Evolutionary conservation across 2,329 filamentous ascomycete species (phyloP).

Genomic region (Westerdykella sp.): DNA sequence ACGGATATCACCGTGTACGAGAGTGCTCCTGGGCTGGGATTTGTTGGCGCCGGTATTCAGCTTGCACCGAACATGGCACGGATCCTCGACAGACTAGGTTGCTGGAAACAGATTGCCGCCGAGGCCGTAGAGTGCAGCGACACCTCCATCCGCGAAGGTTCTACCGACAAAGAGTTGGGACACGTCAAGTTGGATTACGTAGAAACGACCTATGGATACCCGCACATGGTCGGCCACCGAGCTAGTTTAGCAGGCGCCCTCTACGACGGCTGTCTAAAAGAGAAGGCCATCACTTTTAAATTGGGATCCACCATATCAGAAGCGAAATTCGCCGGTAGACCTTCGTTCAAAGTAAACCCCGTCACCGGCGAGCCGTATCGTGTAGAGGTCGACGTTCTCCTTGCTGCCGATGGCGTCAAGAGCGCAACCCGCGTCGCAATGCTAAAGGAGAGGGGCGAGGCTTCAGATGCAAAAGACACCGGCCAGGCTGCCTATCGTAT

Average conservation of each 20-base stretch:
- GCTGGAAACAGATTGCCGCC: slow-evolving; percentile 63
- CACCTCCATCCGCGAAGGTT: slow-evolving; percentile 68
- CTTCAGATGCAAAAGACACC: slow-evolving; percentile 58
- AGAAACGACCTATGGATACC: slow-evolving; percentile 61
- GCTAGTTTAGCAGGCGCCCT: slow-evolving; percentile 63
- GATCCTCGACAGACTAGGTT: slow-evolving; percentile 65
- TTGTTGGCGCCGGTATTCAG: slow-evolving; percentile 80
- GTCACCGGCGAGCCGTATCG: slow-evolving; percentile 48
- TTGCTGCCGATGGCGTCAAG: slow-evolving; percentile 48
- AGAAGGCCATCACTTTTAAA: slow-evolving; percentile 58
- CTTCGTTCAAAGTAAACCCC: slow-evolving; percentile 55
- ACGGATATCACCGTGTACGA: slow-evolving; percentile 68
- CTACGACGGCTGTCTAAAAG: slow-evolving; percentile 63
- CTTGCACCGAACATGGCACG: slow-evolving; percentile 76
- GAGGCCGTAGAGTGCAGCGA: slow-evolving; percentile 66
- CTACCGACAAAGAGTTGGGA: slow-evolving; percentile 61
- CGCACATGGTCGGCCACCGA: slow-evolving; percentile 75
- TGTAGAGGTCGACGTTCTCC: slow-evolving; percentile 45
- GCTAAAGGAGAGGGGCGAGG: slow-evolving; percentile 48
- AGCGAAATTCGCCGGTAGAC: slow-evolving; percentile 52
- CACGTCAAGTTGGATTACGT: slow-evolving; percentile 66
- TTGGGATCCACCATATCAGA: slow-evolving; percentile 54
- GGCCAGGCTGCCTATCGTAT: slow-evolving; percentile 74
- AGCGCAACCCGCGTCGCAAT: slow-evolving; percentile 45
- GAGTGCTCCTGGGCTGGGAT: slow-evolving; percentile 64